phyloP scores from a whole-genome alignment of 805 yeast species.

The Hanseniaspora meyeri region DNA sequence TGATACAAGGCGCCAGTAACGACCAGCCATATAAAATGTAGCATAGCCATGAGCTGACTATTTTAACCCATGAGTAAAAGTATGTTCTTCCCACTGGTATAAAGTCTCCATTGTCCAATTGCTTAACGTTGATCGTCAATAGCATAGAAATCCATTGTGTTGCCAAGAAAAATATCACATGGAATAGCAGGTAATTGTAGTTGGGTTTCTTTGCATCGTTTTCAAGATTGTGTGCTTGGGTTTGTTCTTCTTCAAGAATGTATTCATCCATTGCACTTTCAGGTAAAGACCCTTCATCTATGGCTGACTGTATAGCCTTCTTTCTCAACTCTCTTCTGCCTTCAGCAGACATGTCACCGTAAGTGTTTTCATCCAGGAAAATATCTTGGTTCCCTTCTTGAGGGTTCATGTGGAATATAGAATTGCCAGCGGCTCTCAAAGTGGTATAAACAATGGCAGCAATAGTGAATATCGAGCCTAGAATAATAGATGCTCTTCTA shows the following conservation, averaged over 20 bases:
- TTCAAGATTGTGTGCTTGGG: constrained; percentile 20
- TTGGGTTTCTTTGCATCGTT: constrained; percentile 35
- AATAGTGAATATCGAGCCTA: constrained; percentile 90
- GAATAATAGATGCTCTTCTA: constrained; percentile 69
- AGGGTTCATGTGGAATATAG: constrained; percentile 42
- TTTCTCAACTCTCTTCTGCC: constrained; percentile 60
- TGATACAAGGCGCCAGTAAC: constrained; percentile 71
- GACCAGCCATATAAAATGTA: constrained; percentile 82
- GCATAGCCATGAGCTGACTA: constrained; percentile 85
- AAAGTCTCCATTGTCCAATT: constrained; percentile 74
- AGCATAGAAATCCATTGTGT: constrained; percentile 94
- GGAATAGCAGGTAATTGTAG: constrained; percentile 80
- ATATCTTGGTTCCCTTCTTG: constrained; percentile 23
- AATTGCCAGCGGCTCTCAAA: constrained; percentile 84
- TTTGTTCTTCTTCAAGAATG: constrained; percentile 27
- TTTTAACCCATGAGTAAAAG: constrained; percentile 89
- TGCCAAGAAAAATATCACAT: constrained; percentile 81
- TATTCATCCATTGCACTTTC: constrained; percentile 76
- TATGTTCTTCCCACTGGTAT: constrained; percentile 95
- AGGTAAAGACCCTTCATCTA: constrained; percentile 90
- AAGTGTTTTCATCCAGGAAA: constrained; percentile 19
- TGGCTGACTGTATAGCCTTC: constrained; percentile 85
- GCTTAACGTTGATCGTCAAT: constrained; percentile 79
- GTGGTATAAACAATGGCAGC: constrained; percentile 94
- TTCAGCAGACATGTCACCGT: constrained; percentile 34